Conservation (phyloP, 2,329 filamentous ascomycete species). For the Phyllosticta capitalensis region DNA sequence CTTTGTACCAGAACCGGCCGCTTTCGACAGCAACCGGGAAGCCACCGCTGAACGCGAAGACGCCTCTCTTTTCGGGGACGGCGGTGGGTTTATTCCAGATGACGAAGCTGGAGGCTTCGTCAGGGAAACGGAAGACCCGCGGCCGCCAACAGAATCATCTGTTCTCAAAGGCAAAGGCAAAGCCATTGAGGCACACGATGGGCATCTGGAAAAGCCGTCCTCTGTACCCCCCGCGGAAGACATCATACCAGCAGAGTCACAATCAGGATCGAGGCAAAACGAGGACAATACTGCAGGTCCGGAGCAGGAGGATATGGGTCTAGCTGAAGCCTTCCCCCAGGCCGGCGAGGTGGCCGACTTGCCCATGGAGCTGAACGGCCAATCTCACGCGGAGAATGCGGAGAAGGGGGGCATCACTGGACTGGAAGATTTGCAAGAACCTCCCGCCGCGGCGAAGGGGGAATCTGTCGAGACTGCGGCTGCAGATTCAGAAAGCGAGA, state of each 20-base stretch:
- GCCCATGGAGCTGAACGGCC: no score
- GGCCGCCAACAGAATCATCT: neutral
- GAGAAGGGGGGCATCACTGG: neutral
- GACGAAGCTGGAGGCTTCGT: constrained; percentile 14
- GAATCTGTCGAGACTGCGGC: neutral
- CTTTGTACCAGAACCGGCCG: constrained; percentile 15
- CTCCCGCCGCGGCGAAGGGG: neutral
- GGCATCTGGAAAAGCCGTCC: no score
- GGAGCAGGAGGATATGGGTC: no score
- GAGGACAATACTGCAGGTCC: no score
- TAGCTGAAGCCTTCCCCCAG: no score
- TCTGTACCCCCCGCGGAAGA: no score
- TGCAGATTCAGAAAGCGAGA: neutral
- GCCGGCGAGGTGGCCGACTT: no score
- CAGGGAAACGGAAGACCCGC: neutral
- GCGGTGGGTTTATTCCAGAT: constrained; percentile 31
- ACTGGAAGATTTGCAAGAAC: neutral
- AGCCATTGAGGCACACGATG: neutral
- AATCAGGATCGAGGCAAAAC: no score
- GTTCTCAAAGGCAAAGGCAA: neutral
- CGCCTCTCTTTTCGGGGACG: constrained; percentile 10
- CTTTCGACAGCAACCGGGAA: constrained; percentile 18
- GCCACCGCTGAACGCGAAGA: constrained; percentile 23
- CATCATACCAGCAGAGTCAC: no score
- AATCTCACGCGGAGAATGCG: neutral